Conservation (phyloP, 257 asterid species). For the Jacaranda mimosifolia region DNA sequence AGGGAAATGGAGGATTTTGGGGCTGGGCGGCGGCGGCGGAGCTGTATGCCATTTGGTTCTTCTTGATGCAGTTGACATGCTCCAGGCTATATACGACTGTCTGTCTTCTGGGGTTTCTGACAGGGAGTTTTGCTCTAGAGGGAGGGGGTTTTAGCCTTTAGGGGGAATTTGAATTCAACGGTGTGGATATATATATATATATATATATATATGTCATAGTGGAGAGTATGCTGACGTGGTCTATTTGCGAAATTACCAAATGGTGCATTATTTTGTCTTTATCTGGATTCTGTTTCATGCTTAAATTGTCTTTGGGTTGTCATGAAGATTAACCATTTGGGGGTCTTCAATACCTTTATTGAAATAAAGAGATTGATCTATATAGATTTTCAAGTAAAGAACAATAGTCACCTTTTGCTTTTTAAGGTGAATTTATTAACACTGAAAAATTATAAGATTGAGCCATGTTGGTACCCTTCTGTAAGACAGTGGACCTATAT, state of each 20-base stretch:
- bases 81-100: neutral
- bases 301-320: no score
- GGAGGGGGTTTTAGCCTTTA: neutral
- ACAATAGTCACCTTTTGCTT: neutral
- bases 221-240: neutral
- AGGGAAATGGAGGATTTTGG: constrained; percentile 79
- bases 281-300: neutral
- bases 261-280: constrained; percentile 9
- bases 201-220: no score
- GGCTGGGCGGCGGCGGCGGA: constrained; percentile 82
- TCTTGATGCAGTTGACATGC: constrained; percentile 48
- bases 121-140: neutral
- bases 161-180: constrained; percentile 47
- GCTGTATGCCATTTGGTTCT: constrained; percentile 71
- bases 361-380: no score
- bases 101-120: constrained; percentile 3
- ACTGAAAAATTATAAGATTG: no score
- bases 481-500: no score
- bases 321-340: no score
- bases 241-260: constrained; percentile 5
- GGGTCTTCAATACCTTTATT: no score
- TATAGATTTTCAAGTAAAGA: neutral
- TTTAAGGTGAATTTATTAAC: neutral
- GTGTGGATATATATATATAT: constrained; percentile 29
- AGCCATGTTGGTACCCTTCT: no score